Evolutionary conservation across 2,329 filamentous ascomycete species (phyloP).

Genomic region (Diaporthe humulicola): DNA sequence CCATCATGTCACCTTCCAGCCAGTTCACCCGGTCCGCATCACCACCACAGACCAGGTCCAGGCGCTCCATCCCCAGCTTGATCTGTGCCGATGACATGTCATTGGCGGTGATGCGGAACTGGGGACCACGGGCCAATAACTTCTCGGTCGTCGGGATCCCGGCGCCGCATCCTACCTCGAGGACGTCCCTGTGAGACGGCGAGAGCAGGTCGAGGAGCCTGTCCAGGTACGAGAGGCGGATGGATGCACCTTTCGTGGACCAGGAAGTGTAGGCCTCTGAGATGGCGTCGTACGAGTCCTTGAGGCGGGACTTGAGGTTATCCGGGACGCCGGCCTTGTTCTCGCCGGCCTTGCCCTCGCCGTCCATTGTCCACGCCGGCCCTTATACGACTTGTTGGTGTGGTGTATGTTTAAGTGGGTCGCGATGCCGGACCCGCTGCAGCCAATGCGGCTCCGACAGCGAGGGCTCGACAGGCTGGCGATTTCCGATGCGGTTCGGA

Average conservation of each 20-base stretch:
- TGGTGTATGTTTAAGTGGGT: neutral
- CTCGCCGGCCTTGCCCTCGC: neutral
- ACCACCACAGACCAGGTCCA: constrained; percentile 41
- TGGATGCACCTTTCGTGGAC: constrained; percentile 49
- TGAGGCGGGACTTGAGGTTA: constrained; percentile 55
- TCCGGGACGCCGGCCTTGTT: constrained; percentile 17
- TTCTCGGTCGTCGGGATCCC: constrained; percentile 53
- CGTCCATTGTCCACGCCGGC: neutral
- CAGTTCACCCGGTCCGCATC: constrained; percentile 33
- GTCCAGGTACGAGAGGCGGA: constrained; percentile 52
- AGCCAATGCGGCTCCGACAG: neutral
- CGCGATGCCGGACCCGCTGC: neutral
- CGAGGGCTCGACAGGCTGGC: neutral
- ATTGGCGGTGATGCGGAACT: constrained; percentile 52
- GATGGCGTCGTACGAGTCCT: constrained; percentile 56
- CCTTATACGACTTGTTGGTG: neutral
- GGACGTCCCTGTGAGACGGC: constrained; percentile 42
- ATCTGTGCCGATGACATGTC: constrained; percentile 58
- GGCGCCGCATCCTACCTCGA: constrained; percentile 59
- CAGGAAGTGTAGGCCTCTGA: constrained; percentile 56
- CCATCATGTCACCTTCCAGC: constrained; percentile 36
- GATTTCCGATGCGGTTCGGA: neutral
- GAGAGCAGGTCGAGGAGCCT: constrained; percentile 48
- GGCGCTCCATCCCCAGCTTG: constrained; percentile 46
- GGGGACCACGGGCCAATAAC: constrained; percentile 47